Base-by-base conservation (phyloP, 208 protist species). In the Herpetomonas samuelpessoai region DNA sequence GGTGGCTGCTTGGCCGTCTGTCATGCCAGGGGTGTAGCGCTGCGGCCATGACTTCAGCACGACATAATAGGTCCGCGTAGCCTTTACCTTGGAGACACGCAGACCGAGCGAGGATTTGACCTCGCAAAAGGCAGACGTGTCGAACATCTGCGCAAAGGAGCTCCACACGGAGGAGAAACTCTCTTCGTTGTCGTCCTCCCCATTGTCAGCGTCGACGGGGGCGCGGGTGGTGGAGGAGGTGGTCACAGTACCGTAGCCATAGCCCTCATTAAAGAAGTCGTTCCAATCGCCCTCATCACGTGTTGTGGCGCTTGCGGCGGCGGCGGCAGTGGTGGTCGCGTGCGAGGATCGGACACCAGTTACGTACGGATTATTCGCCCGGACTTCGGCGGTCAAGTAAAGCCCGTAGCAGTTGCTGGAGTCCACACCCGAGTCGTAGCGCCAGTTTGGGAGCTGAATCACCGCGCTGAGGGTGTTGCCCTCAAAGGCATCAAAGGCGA, bases 101-200 rank as follows among this genome's bases (percentile, higher is more conserved):
- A 92, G 53, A 4, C 70, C 71, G 4, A 88, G 61, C 22, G 66
- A 80, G n/a, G 76, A 76, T 2, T 82, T 47, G 24, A 87, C 38
- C 48, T 81, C 62, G 57, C 85, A 92, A 49, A 92, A 69, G 16
- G 67, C 62, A 44, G 78, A 86, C 2, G 53, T 86, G 60, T 92
- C 85, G 12, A 92, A 74, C 45, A 88, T 53, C 14, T 63, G 63
- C 0, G 76, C 74, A 7, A 88, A 62, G 16, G 74, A 65, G 53
- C 80, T 64, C 81, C 85, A 92, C 47, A 92, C 55, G 14, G 26
- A 47, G 3, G 44, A 31, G 62, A 60, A 81, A 22, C 54, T 28
- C 7, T 62, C 54, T 19, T 52, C 39, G 39, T 41, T 51, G 38
- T 41, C 9, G 7, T 28, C 35, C 18, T 50, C 31, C 39, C 30